phyloP scores from a whole-genome alignment of 805 yeast species.

The Starmerella davenportii region DNA sequence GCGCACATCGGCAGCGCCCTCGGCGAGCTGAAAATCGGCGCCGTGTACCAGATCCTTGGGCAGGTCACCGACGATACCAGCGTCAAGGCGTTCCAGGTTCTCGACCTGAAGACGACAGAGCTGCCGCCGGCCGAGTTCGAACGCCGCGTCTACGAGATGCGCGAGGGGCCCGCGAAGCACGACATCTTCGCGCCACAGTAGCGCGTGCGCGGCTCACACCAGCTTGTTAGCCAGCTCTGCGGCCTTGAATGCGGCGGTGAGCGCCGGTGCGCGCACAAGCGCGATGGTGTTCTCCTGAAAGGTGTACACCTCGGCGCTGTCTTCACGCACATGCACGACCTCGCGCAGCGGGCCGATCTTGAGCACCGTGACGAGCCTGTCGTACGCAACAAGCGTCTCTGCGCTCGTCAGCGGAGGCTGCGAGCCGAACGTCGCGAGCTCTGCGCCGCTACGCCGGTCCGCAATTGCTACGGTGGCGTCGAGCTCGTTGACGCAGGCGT shows the following conservation, averaged over 20 bases:
- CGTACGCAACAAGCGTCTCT: constrained; percentile 1
- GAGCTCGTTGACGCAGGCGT: not conserved
- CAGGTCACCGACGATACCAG: constrained; percentile 20
- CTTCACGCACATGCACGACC: constrained; percentile 5
- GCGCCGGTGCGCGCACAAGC: constrained; percentile 2
- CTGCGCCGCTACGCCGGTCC: not conserved
- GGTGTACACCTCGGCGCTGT: constrained; percentile 4
- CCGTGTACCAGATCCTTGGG: constrained; percentile 23
- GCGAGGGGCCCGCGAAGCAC: constrained; percentile 5
- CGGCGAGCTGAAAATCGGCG: constrained; percentile 16
- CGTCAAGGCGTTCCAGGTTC: constrained; percentile 15
- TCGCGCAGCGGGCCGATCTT: constrained; percentile 14
- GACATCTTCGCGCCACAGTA: constrained; percentile 1
- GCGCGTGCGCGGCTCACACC: not conserved
- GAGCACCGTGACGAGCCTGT: constrained; percentile 10
- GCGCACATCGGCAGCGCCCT: constrained; percentile 15
- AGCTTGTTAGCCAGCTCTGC: not conserved
- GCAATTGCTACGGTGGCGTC: not conserved
- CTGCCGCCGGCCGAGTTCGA: constrained; percentile 12
- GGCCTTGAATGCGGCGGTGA: not conserved
- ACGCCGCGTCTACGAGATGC: constrained; percentile 2
- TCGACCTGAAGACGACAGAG: constrained; percentile 15
- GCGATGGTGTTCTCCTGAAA: constrained; percentile 1
- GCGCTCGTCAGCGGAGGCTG: not conserved
- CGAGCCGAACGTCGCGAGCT: not conserved